These are phyloP conservation scores for Aspergillus affinis DNA, from an alignment of 495 filamentous ascomycete species.

Conservation along the genomic window DNA sequence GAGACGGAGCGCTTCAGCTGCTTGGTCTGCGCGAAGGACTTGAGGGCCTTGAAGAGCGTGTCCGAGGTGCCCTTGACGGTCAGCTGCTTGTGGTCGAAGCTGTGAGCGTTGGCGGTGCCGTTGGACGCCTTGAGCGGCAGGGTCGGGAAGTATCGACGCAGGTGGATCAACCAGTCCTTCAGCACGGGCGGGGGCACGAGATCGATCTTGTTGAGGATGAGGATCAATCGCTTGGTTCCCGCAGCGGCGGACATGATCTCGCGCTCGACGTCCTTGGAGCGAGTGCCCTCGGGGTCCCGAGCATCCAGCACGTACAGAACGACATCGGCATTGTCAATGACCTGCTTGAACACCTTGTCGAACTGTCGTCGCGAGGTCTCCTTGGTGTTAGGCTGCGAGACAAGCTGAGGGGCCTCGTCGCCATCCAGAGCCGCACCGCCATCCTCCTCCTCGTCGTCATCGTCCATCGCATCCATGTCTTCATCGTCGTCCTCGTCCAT, in stretches of 20 bases:
- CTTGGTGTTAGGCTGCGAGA: conserved; percentile 43
- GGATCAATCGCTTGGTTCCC: conserved; percentile 84
- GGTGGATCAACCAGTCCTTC: conserved; percentile 78
- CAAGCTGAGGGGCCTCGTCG: conserved; percentile 38
- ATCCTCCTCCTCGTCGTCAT: conserved; percentile 43
- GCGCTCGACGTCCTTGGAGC: conserved; percentile 86
- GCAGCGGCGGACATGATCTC: conserved; percentile 81
- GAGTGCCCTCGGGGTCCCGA: conserved; percentile 85
- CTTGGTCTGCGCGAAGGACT: conserved; percentile 80
- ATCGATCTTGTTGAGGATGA: conserved; percentile 97
- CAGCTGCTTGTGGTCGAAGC: conserved; percentile 87
- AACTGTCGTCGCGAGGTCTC: conserved; percentile 81
- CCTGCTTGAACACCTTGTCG: conserved; percentile 94
- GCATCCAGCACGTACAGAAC: conserved; percentile 94
- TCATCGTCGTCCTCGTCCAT: conserved; percentile 59
- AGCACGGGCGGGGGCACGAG: conserved; percentile 79
- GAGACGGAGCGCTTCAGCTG: conserved; percentile 86
- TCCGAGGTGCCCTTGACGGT: conserved; percentile 84
- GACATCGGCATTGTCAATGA: conserved; percentile 87
- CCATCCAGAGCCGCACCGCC: conserved; percentile 46
- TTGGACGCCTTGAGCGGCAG: conserved; percentile 85
- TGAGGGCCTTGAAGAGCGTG: conserved; percentile 85
- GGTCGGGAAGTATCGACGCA: conserved; percentile 90
- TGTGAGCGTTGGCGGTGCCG: conserved; percentile 80
- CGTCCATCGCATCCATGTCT: conserved; percentile 58